A percentile compares a stretch with the other conserved stretches of the same genome.
These are phyloP conservation scores for Dissoconium aciculare DNA, from an alignment of 2,329 filamentous ascomycete species.

Conservation along the genomic window DNA sequence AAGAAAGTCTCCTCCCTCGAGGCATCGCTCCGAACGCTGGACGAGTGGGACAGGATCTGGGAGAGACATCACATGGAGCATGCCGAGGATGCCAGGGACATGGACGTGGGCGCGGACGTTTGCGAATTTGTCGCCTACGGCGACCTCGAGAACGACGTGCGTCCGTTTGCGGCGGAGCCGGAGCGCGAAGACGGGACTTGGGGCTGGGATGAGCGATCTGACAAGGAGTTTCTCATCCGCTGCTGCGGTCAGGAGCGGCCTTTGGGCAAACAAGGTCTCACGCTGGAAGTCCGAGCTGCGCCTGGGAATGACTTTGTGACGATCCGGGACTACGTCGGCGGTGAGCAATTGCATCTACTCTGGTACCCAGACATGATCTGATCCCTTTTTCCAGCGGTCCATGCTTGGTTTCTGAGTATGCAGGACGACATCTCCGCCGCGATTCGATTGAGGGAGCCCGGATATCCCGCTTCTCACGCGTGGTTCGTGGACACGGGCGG, in stretches of 20 bases:
- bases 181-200: conserved; percentile 4
- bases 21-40: conserved; percentile 3
- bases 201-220: conserved; percentile 4
- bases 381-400: conserved; percentile 3
- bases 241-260: conserved; percentile 5
- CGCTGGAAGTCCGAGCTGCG: conserved; percentile 4
- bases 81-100: conserved; percentile 3
- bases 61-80: conserved; percentile 4
- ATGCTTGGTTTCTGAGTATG: conserved; percentile 1
- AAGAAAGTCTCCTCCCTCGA: conserved; percentile 3
- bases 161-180: conserved; percentile 3
- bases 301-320: conserved; percentile 5
- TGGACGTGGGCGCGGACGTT: too few relatives aligned
- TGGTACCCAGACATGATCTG: background rate
- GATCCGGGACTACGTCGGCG: conserved; percentile 5
- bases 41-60: conserved; percentile 3
- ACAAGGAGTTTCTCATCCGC: conserved; percentile 4
- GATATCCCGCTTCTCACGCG: background rate
- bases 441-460: background rate
- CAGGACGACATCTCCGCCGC: background rate
- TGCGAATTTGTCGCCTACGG: conserved; percentile 5
- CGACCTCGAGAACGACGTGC: conserved; percentile 4
- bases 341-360: background rate
- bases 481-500: background rate
- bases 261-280: conserved; percentile 3